Conservation (phyloP, 441 rosid genomes). For the Metrosideros polymorpha region DNA sequence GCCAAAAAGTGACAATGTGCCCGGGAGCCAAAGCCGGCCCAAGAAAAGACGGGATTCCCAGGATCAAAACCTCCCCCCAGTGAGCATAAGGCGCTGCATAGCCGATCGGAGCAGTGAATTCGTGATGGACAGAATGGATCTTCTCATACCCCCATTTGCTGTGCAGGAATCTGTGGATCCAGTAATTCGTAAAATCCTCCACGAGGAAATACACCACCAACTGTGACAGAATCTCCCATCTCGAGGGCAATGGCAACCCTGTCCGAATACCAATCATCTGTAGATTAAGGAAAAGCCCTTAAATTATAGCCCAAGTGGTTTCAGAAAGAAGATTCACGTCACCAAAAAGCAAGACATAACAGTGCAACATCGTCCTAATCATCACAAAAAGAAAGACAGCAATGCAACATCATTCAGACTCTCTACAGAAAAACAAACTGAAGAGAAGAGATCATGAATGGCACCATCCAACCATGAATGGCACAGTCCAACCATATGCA, state of each 20-base stretch:
- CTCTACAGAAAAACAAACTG: not conserved
- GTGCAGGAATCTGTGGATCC: conserved; percentile 13
- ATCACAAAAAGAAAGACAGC: not conserved
- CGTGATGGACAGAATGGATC: conserved; percentile 8
- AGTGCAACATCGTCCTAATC: not conserved
- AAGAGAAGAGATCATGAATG: not conserved
- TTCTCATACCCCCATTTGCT: conserved; percentile 9
- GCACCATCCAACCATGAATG: not conserved
- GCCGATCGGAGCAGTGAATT: not conserved
- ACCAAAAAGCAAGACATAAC: not conserved
- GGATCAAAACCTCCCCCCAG: conserved; percentile 81
- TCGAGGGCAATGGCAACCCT: conserved; percentile 8
- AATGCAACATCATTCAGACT: not conserved
- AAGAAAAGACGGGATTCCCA: conserved; percentile 82
- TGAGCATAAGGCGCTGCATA: conserved; percentile 89
- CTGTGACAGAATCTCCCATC: conserved; percentile 8
- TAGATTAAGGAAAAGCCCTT: not conserved
- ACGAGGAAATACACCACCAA: conserved; percentile 4
- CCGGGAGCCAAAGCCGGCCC: conserved; percentile 93
- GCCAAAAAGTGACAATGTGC: conserved; percentile 80
- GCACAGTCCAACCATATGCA: not conserved
- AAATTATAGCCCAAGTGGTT: not conserved
- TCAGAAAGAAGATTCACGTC: not conserved
- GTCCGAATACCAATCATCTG: conserved; percentile 8
- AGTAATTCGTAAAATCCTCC: conserved; percentile 11